Conservation (phyloP, 2,329 filamentous ascomycete genomes). For the Claviceps digitariae region DNA sequence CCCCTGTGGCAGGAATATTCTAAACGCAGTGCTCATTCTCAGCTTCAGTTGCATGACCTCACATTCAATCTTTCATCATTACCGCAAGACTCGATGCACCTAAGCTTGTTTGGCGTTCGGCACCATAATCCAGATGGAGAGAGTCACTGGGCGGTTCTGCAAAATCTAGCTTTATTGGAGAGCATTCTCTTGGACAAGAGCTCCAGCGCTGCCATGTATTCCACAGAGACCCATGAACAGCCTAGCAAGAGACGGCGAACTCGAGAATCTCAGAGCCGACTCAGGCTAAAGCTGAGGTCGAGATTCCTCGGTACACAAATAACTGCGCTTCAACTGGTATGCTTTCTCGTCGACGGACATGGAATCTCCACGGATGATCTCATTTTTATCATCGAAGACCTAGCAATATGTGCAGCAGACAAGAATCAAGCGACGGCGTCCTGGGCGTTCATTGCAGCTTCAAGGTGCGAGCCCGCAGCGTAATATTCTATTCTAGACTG, state of each 20-base stretch:
- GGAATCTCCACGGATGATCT: constrained; percentile 38
- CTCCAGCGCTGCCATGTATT: constrained; percentile 11
- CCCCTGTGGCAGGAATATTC: constrained; percentile 68
- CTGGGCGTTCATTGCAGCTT: constrained; percentile 76
- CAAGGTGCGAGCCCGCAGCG: constrained; percentile 43
- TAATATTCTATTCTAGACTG: background rate
- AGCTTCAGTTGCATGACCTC: constrained; percentile 68
- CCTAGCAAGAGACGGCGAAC: constrained; percentile 39
- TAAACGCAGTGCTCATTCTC: constrained; percentile 53
- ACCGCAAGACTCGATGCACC: constrained; percentile 30
- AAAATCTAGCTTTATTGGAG: constrained; percentile 46
- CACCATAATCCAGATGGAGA: constrained; percentile 41
- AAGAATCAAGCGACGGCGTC: constrained; percentile 54
- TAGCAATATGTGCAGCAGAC: constrained; percentile 49
- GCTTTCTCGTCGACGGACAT: constrained; percentile 39
- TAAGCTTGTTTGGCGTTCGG: constrained; percentile 39
- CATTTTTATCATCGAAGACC: constrained; percentile 39
- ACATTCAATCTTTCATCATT: constrained; percentile 36
- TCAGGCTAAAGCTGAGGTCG: constrained; percentile 35
- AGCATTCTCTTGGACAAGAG: constrained; percentile 24
- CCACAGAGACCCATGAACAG: constrained; percentile 25
- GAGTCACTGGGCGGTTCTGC: constrained; percentile 45
- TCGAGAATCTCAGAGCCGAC: constrained; percentile 27
- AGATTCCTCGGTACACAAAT: constrained; percentile 29
- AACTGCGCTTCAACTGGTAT: constrained; percentile 42